phyloP scores from a whole-genome alignment of 441 rosid species.

The Syzygium syzygioides region DNA sequence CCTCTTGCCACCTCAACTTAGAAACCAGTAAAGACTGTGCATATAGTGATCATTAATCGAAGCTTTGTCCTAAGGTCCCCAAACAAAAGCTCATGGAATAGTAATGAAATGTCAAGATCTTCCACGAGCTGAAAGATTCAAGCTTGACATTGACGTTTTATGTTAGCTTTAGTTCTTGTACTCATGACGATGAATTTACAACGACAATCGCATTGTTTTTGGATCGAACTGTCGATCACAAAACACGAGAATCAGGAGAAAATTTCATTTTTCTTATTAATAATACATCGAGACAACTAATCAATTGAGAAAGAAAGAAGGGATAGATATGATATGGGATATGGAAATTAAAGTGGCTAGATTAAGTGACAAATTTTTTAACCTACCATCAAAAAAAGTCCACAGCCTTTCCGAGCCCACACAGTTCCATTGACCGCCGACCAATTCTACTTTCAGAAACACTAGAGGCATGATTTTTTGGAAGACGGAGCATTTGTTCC shows the following conservation, averaged over 20 bases:
- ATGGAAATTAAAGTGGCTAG: no score
- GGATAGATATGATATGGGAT: neutral
- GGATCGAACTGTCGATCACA: neutral
- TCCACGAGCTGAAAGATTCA: neutral
- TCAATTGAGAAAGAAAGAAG: neutral
- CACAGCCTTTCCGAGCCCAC: no score
- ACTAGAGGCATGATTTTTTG: fast-evolving
- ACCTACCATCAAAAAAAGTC: neutral
- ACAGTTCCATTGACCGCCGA: no score
- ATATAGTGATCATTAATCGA: neutral
- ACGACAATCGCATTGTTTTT: neutral
- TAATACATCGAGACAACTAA: neutral
- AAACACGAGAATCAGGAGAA: neutral
- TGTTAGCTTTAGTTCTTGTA: no score
- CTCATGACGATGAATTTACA: neutral
- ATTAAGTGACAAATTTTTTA: no score
- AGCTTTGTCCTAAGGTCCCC: neutral
- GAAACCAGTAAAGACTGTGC: neutral
- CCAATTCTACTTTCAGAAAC: no score
- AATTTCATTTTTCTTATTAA: no score
- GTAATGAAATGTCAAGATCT: neutral
- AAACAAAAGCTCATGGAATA: neutral
- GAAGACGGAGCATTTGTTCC: no score
- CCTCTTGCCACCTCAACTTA: neutral
- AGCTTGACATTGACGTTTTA: neutral